phyloP scores from a whole-genome alignment of 768 basidiomycete species.

The Boletus reticulatus region DNA sequence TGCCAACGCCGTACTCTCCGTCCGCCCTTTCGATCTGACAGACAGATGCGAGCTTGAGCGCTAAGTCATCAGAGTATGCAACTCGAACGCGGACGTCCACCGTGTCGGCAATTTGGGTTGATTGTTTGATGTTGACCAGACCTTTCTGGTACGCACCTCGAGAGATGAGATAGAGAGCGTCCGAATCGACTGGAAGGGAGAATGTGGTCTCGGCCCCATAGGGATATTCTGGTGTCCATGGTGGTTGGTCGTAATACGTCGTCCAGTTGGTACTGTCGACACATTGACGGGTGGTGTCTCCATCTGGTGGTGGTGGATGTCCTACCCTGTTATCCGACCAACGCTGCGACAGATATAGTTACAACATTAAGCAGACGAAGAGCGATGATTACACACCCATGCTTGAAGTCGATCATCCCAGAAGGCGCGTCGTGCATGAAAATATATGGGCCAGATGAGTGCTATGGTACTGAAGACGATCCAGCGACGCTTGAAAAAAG shows the following conservation, averaged over 20 bases:
- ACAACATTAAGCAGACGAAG: neutral
- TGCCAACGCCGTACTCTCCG: slow-evolving; percentile 29
- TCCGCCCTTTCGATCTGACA: slow-evolving; percentile 29
- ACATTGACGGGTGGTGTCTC: slow-evolving; percentile 8
- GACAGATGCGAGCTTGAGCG: slow-evolving; percentile 25
- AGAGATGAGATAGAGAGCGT: slow-evolving; percentile 30
- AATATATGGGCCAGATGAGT: slow-evolving; percentile 15
- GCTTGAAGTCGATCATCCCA: neutral
- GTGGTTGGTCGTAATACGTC: slow-evolving; percentile 21
- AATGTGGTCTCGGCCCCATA: slow-evolving; percentile 28
- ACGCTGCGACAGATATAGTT: slow-evolving; percentile 8
- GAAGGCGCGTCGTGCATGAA: slow-evolving; percentile 1
- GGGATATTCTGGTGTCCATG: slow-evolving; percentile 19
- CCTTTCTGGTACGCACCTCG: slow-evolving; percentile 30
- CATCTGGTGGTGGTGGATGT: neutral
- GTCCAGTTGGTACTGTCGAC: slow-evolving; percentile 21
- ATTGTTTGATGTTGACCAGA: slow-evolving; percentile 28
- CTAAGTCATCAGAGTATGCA: slow-evolving; percentile 14
- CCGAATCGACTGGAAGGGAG: slow-evolving; percentile 30
- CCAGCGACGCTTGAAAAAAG: slow-evolving; percentile 8
- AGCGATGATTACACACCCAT: slow-evolving; percentile 6
- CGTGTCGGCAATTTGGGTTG: slow-evolving; percentile 24
- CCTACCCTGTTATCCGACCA: neutral
- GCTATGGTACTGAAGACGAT: slow-evolving; percentile 2
- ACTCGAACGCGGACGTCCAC: slow-evolving; percentile 31